Conservation (phyloP, 495 filamentous ascomycete species). For the Articulospora tetracladia region DNA sequence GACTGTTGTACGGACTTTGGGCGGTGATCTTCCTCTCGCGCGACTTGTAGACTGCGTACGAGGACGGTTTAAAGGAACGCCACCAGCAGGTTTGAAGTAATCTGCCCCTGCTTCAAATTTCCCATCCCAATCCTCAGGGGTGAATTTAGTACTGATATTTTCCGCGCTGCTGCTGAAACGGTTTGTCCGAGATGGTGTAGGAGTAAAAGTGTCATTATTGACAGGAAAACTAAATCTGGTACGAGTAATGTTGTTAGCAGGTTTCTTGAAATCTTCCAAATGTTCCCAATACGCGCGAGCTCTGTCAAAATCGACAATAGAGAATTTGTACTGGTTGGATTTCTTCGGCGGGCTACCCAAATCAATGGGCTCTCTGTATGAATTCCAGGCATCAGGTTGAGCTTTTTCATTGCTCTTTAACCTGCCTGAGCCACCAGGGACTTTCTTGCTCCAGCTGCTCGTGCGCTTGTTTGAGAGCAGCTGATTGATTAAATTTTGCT, state of each 20-base stretch:
- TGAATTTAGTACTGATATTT: conserved; percentile 73
- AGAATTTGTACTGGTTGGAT: neutral
- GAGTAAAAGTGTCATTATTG: conserved; percentile 34
- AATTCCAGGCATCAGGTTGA: neutral
- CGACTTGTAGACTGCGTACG: conserved; percentile 33
- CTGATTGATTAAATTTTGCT: conserved; percentile 26
- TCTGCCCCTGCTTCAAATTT: conserved; percentile 46
- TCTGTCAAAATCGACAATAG: neutral
- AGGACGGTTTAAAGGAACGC: conserved; percentile 25
- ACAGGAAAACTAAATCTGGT: conserved; percentile 47
- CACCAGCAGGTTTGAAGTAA: conserved; percentile 43
- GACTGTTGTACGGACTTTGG: conserved; percentile 19
- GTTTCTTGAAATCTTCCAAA: conserved; percentile 10
- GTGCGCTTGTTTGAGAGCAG: conserved; percentile 23
- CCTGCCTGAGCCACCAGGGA: neutral
- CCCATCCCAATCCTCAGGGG: conserved; percentile 54
- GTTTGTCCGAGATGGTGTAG: conserved; percentile 20
- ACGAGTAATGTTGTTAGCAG: conserved; percentile 3
- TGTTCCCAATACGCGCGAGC: neutral
- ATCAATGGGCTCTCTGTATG: conserved; percentile 2
- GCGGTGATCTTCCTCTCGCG: conserved; percentile 29
- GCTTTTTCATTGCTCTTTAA: neutral
- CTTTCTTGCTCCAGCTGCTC: neutral
- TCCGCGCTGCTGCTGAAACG: conserved; percentile 55
- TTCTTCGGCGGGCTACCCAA: conserved; percentile 18